Evolutionary conservation across 495 filamentous ascomycete genomes (phyloP).

Genomic region (Hyaloscypha variabilis): DNA sequence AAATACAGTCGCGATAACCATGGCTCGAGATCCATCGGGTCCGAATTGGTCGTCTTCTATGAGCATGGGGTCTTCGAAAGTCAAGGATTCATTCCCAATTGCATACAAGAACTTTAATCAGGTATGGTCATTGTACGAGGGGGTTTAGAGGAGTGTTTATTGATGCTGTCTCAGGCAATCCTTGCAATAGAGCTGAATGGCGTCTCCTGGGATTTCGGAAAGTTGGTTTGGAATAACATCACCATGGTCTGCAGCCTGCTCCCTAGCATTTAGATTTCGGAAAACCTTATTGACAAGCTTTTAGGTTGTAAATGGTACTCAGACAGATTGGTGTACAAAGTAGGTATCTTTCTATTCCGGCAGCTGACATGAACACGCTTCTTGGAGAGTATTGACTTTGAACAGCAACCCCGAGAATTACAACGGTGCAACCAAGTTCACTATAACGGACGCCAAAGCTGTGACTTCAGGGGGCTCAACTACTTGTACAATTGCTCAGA

Average conservation of each 20-base stretch:
- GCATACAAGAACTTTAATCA: constrained; percentile 9
- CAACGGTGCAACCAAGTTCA: constrained; percentile 8
- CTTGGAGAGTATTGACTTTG: not conserved
- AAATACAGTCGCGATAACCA: not conserved
- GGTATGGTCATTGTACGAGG: no score
- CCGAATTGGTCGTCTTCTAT: constrained; percentile 1
- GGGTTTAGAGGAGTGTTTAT: no score
- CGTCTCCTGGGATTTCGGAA: no score
- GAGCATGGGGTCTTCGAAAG: not conserved
- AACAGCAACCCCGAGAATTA: constrained; percentile 9
- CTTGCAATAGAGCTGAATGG: no score
- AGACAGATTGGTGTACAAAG: constrained; percentile 16
- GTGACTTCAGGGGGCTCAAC: constrained; percentile 3
- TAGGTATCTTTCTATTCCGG: not conserved
- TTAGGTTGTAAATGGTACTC: constrained; percentile 9
- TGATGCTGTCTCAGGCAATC: no score
- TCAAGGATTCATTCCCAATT: not conserved
- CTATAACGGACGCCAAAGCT: constrained; percentile 1
- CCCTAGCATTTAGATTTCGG: no score
- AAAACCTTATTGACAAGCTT: no score
- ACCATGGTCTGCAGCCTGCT: no score
- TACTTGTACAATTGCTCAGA: constrained; percentile 15
- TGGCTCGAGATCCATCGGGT: not conserved
- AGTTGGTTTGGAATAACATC: no score
- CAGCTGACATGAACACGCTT: not conserved